Conservation (phyloP, 2,329 filamentous ascomycete genomes). For the Aspergillus brasiliensis region DNA sequence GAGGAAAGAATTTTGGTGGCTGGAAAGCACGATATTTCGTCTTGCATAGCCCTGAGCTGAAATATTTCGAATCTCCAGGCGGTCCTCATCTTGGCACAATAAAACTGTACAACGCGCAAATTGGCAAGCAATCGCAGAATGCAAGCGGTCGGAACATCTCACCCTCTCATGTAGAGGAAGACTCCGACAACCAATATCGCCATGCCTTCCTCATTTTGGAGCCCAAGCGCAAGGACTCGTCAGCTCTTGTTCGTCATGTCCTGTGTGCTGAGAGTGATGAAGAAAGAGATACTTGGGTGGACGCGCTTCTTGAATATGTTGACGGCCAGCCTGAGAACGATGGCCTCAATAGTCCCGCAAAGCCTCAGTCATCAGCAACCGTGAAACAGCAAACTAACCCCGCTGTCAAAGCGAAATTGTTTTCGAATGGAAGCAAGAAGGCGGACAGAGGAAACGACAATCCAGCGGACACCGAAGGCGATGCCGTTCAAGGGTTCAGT, state of each 20-base stretch:
- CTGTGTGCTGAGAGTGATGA: slow-evolving; percentile 92
- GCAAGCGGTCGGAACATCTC: slow-evolving; percentile 59
- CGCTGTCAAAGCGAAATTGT: slow-evolving; percentile 28
- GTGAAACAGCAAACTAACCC: slow-evolving; percentile 22
- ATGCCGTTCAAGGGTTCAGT: slow-evolving; percentile 51
- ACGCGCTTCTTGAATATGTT: slow-evolving; percentile 84
- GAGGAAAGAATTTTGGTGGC: slow-evolving; percentile 97
- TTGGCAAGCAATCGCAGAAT: slow-evolving; percentile 82
- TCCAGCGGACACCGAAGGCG: slow-evolving; percentile 39
- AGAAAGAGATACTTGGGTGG: slow-evolving; percentile 93
- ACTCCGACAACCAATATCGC: slow-evolving; percentile 89
- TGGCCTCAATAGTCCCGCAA: slow-evolving; percentile 22
- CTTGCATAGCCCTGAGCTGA: slow-evolving; percentile 70
- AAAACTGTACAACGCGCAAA: slow-evolving; percentile 86
- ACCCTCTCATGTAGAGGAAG: slow-evolving; percentile 66
- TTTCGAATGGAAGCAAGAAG: slow-evolving; percentile 31
- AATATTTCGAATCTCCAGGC: slow-evolving; percentile 89
- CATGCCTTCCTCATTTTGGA: slow-evolving; percentile 95
- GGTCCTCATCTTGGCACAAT: slow-evolving; percentile 91
- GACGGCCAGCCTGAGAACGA: slow-evolving; percentile 53
- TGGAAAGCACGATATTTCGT: slow-evolving; percentile 87
- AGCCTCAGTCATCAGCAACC: slow-evolving; percentile 21
- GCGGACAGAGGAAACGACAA: slow-evolving; percentile 40
- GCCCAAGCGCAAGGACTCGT: slow-evolving; percentile 93
- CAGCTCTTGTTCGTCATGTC: slow-evolving; percentile 85